phyloP scores from a whole-genome alignment of 495 filamentous ascomycete genomes.

The Neurospora sp. region DNA sequence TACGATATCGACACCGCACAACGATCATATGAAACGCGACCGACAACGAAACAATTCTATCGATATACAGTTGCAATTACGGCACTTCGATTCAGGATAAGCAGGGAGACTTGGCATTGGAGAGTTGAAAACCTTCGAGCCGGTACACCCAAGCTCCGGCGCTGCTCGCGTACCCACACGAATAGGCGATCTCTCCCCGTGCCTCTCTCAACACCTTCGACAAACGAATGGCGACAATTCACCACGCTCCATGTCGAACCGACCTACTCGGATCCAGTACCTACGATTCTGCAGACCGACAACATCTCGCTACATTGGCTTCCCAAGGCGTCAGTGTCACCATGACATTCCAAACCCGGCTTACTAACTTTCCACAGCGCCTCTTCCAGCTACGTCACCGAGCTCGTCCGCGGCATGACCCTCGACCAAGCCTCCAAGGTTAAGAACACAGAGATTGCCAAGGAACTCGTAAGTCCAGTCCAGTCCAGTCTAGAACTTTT shows the following conservation, averaged over 20 bases:
- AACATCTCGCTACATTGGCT: neutral
- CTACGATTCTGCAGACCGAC: neutral
- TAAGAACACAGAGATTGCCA: constrained; percentile 93
- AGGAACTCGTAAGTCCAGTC: constrained; percentile 52
- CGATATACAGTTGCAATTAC: neutral
- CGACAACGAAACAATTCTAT: neutral
- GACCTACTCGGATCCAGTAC: neutral
- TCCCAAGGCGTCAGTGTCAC: neutral
- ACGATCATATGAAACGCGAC: neutral
- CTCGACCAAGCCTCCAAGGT: constrained; percentile 85
- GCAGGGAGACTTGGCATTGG: neutral
- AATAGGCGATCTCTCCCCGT: neutral
- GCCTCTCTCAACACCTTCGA: neutral
- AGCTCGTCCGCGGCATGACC: constrained; percentile 92
- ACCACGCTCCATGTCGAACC: neutral
- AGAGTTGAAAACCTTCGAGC: neutral
- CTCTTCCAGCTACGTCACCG: constrained; percentile 73
- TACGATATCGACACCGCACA: neutral
- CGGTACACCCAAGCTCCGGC: neutral
- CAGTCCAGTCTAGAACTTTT: no score
- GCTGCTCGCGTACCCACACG: neutral
- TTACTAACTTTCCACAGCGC: constrained; percentile 16
- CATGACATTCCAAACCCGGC: neutral
- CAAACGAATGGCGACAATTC: neutral
- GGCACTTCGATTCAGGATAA: neutral